Base-by-base conservation (phyloP, 2,329 filamentous ascomycete genomes). In the Amphichorda felina region DNA sequence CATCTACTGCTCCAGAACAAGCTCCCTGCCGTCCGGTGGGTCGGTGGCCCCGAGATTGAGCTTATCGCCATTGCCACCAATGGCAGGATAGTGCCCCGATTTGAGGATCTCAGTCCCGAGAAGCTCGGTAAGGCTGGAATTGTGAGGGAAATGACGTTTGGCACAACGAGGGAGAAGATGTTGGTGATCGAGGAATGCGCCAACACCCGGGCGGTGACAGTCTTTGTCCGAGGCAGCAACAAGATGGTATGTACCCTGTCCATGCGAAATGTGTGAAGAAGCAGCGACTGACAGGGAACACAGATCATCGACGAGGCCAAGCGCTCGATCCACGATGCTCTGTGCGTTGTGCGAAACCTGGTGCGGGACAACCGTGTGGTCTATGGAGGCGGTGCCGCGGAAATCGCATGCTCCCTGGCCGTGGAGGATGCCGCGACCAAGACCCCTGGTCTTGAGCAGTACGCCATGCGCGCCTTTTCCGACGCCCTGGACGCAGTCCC, bases 231-330 rank as follows among this genome's bases (percentile, higher is more conserved):
- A 52, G 91, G 91, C 52, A 94, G 87, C 70, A 98, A 98, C 75
- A 98, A 96, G 72, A 98, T 98, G 91, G 85, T 89, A 72, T 60
- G 11, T 5, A 34, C 10, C 6, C n/a, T n/a, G n/a, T 28, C 8
- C 5, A 10, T 4, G 7, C 5, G 7, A 9, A 8, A 4, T 30
- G 11, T 3, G 15, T 10, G 24, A n/a, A 26, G 19, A 15, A 9
- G 4, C 3, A 24, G 11, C 17, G 8, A 30, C 46, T 55, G 40
- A 56, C 18, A n/a, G n/a, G 11, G 29, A 17, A 19, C 14, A 4
- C 31, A 93, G 84, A 94, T 98, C 59, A 96, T 98, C 57, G 93
- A 98, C 55, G 93, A 98, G 63, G 93, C 93, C 37, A 95, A 95
- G 69, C 79, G 93, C 50, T 96, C 91, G 33, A 72, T 98, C 40